A percentile compares a stretch with the other conserved stretches of the same genome.
Evolutionary conservation across 1,139 yeast genomes (phyloP).

Genomic region (Barnettozyma hawaiiensis): DNA sequence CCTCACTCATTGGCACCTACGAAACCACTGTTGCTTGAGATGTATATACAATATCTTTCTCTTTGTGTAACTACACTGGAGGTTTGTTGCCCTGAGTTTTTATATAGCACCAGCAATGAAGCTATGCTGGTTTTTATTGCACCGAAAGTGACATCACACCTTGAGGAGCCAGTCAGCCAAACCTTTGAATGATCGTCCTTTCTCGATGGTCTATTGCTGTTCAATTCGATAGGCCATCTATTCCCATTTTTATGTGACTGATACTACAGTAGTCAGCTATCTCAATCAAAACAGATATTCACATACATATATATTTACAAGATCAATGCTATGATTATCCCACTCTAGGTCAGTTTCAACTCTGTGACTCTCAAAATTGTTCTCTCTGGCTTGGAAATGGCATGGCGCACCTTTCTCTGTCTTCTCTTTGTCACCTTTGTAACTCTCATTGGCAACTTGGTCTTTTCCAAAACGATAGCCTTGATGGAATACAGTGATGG

Average conservation of each 20-base stretch:
- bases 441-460: slow-evolving; percentile 72
- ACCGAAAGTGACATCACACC: too few species aligned
- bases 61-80: not conserved
- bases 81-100: not conserved
- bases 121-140: too few species aligned
- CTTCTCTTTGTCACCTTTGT: slow-evolving; percentile 70
- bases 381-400: slow-evolving; percentile 69
- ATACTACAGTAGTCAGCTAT: too few species aligned
- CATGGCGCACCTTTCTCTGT: slow-evolving; percentile 77
- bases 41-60: too few species aligned
- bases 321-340: not conserved
- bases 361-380: slow-evolving; percentile 81
- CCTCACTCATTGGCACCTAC: slow-evolving; percentile 1
- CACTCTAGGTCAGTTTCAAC: slow-evolving; percentile 42
- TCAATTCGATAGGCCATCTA: too few species aligned
- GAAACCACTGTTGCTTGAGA: too few species aligned
- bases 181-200: too few species aligned
- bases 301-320: slow-evolving; percentile 3
- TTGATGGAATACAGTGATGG: slow-evolving; percentile 51
- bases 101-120: too few species aligned
- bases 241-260: too few species aligned
- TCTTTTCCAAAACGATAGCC: slow-evolving; percentile 81
- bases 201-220: too few species aligned
- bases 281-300: too few species aligned
- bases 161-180: too few species aligned